Base-by-base conservation (phyloP, 495 filamentous ascomycete species). In the Arthonia radiata region DNA sequence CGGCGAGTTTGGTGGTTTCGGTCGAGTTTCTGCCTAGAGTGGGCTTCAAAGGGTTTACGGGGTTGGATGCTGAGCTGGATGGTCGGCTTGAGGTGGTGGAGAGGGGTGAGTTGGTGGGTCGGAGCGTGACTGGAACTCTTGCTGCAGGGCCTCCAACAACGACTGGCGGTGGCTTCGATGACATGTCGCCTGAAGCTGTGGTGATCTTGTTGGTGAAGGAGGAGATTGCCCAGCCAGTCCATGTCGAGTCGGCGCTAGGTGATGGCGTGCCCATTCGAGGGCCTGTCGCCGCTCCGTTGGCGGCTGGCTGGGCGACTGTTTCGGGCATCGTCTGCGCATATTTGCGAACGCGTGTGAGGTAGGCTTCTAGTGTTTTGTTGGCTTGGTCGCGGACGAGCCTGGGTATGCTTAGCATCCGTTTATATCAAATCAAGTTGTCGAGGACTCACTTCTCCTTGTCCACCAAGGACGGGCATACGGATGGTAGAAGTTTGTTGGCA, bases 221-320 rank as follows among this genome's bases (percentile, higher is more conserved):
- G 2, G 86, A 92, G 24, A 97, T 91, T 0, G 86, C 86, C 86
- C 86, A 97, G 23, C 89, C 86, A 4, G 83, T 67, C 89, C 83
- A 93, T 14, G 68, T 63, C 9, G 67, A 64, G 30, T 72, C 66
- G 29, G 56, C 65, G 7, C 73, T 69, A n/a, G n/a, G n/a, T n/a
- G n/a, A n/a, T 4, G 66, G 59, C 1, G 76, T 86, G 31, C 69
- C 71, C 53, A 89, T 82, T 13, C 76, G 64, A 3, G 75, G 67
- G 2, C 39, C 32, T 5, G 34, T 27, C 13, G 38, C 26, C 2
- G 46, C 18, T 2, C 37, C 49, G 17, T 51, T 49, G 3, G 57
- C 50, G n/a, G n/a, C n/a, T 4, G 61, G 44, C 23, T 61, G 64
- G 0, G 86, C 44, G 1, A 54, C 67, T 2, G 67, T 75, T 18